Conservation (phyloP, 768 basidiomycete genomes). For the Dentipellis sp. region DNA sequence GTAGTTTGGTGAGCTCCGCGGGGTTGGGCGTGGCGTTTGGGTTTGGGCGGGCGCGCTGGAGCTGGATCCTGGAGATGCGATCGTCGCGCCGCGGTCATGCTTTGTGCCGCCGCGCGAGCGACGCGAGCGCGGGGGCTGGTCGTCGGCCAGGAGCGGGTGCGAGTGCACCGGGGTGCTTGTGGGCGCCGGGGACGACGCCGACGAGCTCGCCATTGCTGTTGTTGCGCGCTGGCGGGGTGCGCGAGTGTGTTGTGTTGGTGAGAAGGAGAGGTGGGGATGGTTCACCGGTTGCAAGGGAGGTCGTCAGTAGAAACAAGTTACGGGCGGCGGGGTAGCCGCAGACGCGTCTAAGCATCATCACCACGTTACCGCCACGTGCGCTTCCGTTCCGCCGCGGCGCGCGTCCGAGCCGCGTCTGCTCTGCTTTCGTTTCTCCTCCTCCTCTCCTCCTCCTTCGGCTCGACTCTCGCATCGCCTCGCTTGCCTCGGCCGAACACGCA, state of each 20-base stretch:
- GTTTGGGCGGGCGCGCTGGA: conserved; percentile 7
- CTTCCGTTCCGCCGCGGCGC: not conserved
- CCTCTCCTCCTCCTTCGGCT: not conserved
- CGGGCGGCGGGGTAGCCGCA: not conserved
- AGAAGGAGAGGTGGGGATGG: not conserved
- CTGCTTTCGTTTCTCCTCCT: not conserved
- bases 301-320: not conserved
- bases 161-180: conserved; percentile 48
- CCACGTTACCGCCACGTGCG: not conserved
- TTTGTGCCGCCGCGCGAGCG: conserved; percentile 31
- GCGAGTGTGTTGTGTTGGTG: too few species aligned
- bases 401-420: not conserved
- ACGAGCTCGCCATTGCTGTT: not conserved
- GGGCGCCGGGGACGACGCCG: conserved; percentile 19
- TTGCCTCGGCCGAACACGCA: too few species aligned
- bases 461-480: not conserved
- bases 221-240: not conserved
- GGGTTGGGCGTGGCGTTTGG: conserved; percentile 17
- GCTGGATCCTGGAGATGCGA: conserved; percentile 14
- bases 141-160: conserved; percentile 63
- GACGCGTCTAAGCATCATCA: not conserved
- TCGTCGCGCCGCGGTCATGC: conserved; percentile 13
- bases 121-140: conserved; percentile 32
- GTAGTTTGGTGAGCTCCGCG: conserved; percentile 34
- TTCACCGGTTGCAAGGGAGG: not conserved